Evolutionary conservation across 768 basidiomycete species (phyloP).

Genomic region (Amanita brunnescens): DNA sequence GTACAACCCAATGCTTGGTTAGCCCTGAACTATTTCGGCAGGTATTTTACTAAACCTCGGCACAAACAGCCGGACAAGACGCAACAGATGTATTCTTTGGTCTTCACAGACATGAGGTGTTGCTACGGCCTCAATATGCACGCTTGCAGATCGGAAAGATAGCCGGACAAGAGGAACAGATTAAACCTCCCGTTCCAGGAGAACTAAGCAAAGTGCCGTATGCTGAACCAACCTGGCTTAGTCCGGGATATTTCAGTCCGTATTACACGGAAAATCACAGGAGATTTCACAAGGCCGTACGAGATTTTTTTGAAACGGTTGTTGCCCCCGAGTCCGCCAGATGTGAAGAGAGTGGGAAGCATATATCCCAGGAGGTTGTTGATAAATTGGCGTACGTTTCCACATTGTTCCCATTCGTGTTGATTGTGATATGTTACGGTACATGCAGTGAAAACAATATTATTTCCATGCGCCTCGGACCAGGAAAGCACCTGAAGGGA

Average conservation of each 20-base stretch:
- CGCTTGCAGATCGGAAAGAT: conserved; percentile 62
- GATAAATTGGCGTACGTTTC: conserved; percentile 67
- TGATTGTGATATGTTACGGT: neutral
- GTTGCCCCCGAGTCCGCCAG: conserved; percentile 64
- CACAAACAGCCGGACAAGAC: conserved; percentile 53
- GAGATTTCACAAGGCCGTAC: conserved; percentile 64
- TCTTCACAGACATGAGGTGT: conserved; percentile 76
- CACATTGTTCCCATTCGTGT: neutral
- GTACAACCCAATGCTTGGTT: conserved; percentile 57
- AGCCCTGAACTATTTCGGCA: conserved; percentile 12
- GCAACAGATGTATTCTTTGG: conserved; percentile 79
- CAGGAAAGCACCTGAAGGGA: conserved; percentile 81
- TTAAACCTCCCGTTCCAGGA: conserved; percentile 49
- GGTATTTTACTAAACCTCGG: neutral
- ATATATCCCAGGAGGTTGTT: conserved; percentile 75
- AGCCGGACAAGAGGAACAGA: conserved; percentile 43
- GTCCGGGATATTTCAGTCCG: conserved; percentile 55
- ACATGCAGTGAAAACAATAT: conserved; percentile 59
- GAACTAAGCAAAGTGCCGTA: conserved; percentile 74
- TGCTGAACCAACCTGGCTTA: conserved; percentile 80
- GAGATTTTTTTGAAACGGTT: conserved; percentile 70
- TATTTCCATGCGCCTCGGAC: conserved; percentile 86
- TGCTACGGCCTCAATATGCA: conserved; percentile 63
- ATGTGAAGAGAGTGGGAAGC: conserved; percentile 84
- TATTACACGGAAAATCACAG: conserved; percentile 74